These are phyloP conservation scores for Neurospora sublineolata DNA, from an alignment of 495 filamentous ascomycete genomes.

Conservation along the genomic window DNA sequence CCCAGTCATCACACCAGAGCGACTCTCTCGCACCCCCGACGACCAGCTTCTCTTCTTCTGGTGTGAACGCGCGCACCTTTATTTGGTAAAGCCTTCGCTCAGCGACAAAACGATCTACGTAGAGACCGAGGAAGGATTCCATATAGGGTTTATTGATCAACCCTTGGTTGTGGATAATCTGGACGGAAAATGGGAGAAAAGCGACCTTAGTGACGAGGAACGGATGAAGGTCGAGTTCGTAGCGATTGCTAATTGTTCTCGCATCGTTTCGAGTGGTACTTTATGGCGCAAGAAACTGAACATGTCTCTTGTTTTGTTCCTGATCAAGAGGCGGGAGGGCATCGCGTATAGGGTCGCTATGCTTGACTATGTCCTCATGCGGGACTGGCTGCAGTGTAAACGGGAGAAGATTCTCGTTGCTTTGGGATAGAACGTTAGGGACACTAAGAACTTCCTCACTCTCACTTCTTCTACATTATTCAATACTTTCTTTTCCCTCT, in stretches of 20 bases:
- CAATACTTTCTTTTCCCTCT: too few relatives aligned
- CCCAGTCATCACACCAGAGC: not conserved
- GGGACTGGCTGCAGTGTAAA: not conserved
- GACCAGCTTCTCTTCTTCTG: not conserved
- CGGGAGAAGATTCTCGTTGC: not conserved
- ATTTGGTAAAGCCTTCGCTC: not conserved
- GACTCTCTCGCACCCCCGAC: not conserved
- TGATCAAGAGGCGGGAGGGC: not conserved
- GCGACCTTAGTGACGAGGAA: not conserved
- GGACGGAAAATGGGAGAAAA: not conserved
- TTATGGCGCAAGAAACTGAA: not conserved
- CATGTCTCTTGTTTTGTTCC: not conserved
- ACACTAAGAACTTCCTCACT: too few relatives aligned
- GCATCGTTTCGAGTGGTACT: too few relatives aligned
- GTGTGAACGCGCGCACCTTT: not conserved
- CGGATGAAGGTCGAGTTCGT: not conserved
- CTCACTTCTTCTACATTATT: too few relatives aligned
- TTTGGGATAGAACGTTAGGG: not conserved
- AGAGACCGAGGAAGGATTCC: not conserved
- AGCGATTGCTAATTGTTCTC: not conserved
- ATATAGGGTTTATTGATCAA: not conserved
- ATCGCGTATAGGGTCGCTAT: not conserved
- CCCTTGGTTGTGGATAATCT: not conserved
- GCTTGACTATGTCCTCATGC: rapidly evolving
- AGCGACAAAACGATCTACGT: not conserved